Evolutionary conservation across 176 grass and related monocot species (phyloP).

Genomic region (Saccharum officinarum): DNA sequence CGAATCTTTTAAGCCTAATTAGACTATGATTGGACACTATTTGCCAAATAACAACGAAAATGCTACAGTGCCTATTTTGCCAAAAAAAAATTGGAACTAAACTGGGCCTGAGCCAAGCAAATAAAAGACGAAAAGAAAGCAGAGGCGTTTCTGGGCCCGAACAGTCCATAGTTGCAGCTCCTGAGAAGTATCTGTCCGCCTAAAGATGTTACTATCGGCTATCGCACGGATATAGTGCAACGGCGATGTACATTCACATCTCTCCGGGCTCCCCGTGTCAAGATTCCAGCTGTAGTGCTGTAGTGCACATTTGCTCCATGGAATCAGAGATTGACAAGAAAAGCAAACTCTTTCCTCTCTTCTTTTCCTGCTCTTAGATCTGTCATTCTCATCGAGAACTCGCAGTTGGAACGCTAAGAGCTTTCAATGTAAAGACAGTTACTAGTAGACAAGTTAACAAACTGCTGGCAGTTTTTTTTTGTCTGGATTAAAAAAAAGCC

Average conservation of each 20-base stretch:
- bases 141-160: conserved; percentile 19
- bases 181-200: conserved; percentile 11
- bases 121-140: background rate
- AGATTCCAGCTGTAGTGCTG: conserved; percentile 21
- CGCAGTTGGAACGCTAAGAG: conserved; percentile 16
- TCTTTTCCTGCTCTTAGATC: conserved; percentile 2
- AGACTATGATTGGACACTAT: too few relatives aligned
- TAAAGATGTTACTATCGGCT: conserved; percentile 36
- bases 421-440: conserved; percentile 25
- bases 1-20: too few relatives aligned
- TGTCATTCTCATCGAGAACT: conserved; percentile 37
- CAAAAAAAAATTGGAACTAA: too few relatives aligned
- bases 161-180: conserved; percentile 8
- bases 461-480: background rate
- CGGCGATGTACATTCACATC: conserved; percentile 15
- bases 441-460: conserved; percentile 13
- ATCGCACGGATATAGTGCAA: conserved; percentile 18
- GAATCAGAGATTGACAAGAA: conserved; percentile 27
- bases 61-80: too few relatives aligned
- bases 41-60: too few relatives aligned
- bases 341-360: conserved; percentile 18
- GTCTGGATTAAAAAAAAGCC: background rate
- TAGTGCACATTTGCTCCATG: conserved; percentile 22
- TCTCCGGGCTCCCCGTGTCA: background rate
- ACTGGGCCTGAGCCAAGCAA: too few relatives aligned